phyloP scores from a whole-genome alignment of 2,329 filamentous ascomycete genomes.

The Fusarium temperatum region DNA sequence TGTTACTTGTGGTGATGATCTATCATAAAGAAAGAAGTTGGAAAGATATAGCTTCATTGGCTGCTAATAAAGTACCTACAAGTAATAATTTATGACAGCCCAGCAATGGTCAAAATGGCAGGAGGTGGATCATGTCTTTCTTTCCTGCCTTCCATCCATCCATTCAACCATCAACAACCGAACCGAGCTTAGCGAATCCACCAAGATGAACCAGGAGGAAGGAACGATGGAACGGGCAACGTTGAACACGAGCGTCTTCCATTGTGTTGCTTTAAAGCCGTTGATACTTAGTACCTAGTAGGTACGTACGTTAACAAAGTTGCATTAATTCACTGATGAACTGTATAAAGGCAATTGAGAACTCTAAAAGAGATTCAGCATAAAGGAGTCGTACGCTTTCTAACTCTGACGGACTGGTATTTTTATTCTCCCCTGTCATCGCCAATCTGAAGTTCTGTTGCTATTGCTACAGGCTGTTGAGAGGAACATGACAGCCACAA shows the following conservation, averaged over 20 bases:
- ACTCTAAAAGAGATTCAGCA: neutral
- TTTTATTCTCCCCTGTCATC: conserved; percentile 14
- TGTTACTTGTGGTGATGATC: neutral
- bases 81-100: neutral
- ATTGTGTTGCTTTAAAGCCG: neutral
- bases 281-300: neutral
- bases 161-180: conserved; percentile 8
- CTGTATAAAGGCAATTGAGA: neutral
- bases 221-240: conserved; percentile 9
- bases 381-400: neutral
- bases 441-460: conserved; percentile 29
- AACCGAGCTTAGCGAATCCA: conserved; percentile 22
- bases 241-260: conserved; percentile 8
- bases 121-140: conserved; percentile 19
- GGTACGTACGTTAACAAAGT: neutral
- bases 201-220: conserved; percentile 18
- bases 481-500: conserved; percentile 21
- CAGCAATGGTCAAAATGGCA: neutral
- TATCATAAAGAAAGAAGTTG: neutral
- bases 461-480: neutral
- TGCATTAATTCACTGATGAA: neutral
- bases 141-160: conserved; percentile 15
- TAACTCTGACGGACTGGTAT: neutral
- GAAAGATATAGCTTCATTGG: neutral
- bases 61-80: neutral